phyloP scores from a whole-genome alignment of 1,284 basidiomycete species.

The Boletus hoseneyae region DNA sequence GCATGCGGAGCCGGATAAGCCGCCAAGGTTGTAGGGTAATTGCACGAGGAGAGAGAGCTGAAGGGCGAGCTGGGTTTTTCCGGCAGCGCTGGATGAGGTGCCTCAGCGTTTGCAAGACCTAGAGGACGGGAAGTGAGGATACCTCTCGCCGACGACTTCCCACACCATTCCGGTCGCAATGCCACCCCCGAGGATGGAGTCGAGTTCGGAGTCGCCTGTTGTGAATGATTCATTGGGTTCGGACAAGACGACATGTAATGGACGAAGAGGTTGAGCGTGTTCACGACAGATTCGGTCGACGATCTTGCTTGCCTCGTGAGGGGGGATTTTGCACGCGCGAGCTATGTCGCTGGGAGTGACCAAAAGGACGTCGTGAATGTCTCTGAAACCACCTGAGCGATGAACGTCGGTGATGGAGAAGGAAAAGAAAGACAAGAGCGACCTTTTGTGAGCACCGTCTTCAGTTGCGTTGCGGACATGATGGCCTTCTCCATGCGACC shows the following conservation, averaged over 20 bases:
- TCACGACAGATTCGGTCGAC: slow-evolving; percentile 45
- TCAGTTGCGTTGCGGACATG: slow-evolving; percentile 19
- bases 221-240: slow-evolving; percentile 48
- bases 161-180: slow-evolving; percentile 74
- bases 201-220: slow-evolving; percentile 68
- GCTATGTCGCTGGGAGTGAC: slow-evolving; percentile 47
- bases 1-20: slow-evolving; percentile 59
- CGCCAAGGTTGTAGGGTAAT: slow-evolving; percentile 50
- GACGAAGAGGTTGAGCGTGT: slow-evolving; percentile 33
- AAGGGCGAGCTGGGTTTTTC: slow-evolving; percentile 84
- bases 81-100: slow-evolving; percentile 60
- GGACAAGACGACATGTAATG: slow-evolving; percentile 38
- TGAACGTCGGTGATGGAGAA: background rate
- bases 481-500: slow-evolving; percentile 21
- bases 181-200: slow-evolving; percentile 70
- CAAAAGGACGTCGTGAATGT: slow-evolving; percentile 50
- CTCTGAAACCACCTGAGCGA: slow-evolving; percentile 42
- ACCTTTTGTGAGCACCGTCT: slow-evolving; percentile 28
- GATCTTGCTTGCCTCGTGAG: slow-evolving; percentile 46
- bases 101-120: slow-evolving; percentile 2
- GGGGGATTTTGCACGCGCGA: slow-evolving; percentile 49
- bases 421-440: slow-evolving; percentile 1
- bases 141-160: slow-evolving; percentile 89
- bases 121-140: slow-evolving; percentile 7
- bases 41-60: slow-evolving; percentile 77